Evolutionary conservation across 2,329 filamentous ascomycete species (phyloP), one percentile per base, ranked within the genome.

Genomic region (Parafenestella ontariensis): DNA sequence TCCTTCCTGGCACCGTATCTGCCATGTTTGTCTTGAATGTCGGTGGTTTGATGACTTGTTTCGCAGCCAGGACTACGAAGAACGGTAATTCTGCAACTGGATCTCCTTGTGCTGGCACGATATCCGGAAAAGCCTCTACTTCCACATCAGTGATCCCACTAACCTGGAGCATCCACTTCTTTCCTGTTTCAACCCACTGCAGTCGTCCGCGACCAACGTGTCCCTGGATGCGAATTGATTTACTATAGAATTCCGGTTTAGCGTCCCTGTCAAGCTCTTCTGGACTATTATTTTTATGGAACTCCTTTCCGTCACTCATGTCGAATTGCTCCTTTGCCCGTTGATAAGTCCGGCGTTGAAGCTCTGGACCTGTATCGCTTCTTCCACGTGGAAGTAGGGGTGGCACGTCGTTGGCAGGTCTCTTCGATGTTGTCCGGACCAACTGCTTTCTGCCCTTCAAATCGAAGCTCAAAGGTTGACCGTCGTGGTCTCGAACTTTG

Each of bases 111-210:
- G 54, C 47, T 2, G 61, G 64, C 9, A 56, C 46, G 1, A 49
- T 52, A 26, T 66, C 64, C 0, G 64, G 64, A 46, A 60, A 63
- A 2, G 55, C 61, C 36, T 63, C 61, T 7, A 65, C 49, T 3
- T 50, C 48, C 5, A 42, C 37, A 21, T 43, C 24, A 10, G 15
- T 5, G 17, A 41, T 15, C 34, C 33, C 29, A 10, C 3, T 10
- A 10, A 31, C 11, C 29, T 31, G 29, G 3, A 31, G 29, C 29
- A 31, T 3, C 29, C 29, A 33, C 34, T 34, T 42, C 7, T 53
- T 49, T 11, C 24, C 47, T 11, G n/a, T 18, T 5, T 44, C 31
- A 11, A 57, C 41, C 18, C 48, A 41, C 23, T 37, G 13, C 4
- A 66, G 46, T 21, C 20, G 39, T 3, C 54, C 63, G 5, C 43